These are phyloP conservation scores for Pythium scleroteichum DNA, from an alignment of 352 stramenopile species.

Conservation along the genomic window DNA sequence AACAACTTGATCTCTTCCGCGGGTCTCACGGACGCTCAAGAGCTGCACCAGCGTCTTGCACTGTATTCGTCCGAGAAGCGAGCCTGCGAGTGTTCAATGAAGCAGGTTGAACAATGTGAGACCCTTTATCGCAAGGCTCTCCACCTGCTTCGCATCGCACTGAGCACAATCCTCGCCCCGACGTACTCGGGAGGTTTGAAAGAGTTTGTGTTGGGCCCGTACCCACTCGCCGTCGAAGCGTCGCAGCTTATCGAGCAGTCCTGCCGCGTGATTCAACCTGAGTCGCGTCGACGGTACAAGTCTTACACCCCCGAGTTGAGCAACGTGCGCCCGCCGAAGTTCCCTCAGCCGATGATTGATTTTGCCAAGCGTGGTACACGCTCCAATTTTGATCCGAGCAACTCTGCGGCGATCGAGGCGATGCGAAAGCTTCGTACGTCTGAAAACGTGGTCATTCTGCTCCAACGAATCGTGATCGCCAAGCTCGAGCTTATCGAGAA, in stretches of 20 bases:
- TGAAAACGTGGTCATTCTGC: conserved; percentile 80
- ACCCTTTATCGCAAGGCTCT: conserved; percentile 76
- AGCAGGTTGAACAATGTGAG: conserved; percentile 73
- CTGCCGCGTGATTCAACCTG: conserved; percentile 71
- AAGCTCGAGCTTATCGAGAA: conserved; percentile 83
- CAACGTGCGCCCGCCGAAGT: conserved; percentile 46
- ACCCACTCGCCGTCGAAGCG: conserved; percentile 76
- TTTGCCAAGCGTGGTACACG: conserved; percentile 44
- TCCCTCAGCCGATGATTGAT: conserved; percentile 48
- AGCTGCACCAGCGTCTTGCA: conserved; percentile 70
- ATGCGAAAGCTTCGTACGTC: conserved; percentile 76
- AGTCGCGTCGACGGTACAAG: conserved; percentile 71
- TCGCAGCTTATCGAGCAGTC: conserved; percentile 72
- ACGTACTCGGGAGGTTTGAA: conserved; percentile 71
- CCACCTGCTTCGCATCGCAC: conserved; percentile 63
- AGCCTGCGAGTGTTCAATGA: conserved; percentile 67
- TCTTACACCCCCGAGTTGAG: conserved; percentile 55
- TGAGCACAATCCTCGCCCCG: conserved; percentile 70
- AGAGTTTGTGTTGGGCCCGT: conserved; percentile 74
- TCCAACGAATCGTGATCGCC: conserved; percentile 80
- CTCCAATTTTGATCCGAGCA: conserved; percentile 37
- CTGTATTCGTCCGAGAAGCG: conserved; percentile 81
- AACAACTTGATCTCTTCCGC: conserved; percentile 61
- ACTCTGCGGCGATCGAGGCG: conserved; percentile 61
- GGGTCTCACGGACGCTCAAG: conserved; percentile 63